Base-by-base conservation (phyloP, 768 basidiomycete genomes). In the Suillus luteus region DNA sequence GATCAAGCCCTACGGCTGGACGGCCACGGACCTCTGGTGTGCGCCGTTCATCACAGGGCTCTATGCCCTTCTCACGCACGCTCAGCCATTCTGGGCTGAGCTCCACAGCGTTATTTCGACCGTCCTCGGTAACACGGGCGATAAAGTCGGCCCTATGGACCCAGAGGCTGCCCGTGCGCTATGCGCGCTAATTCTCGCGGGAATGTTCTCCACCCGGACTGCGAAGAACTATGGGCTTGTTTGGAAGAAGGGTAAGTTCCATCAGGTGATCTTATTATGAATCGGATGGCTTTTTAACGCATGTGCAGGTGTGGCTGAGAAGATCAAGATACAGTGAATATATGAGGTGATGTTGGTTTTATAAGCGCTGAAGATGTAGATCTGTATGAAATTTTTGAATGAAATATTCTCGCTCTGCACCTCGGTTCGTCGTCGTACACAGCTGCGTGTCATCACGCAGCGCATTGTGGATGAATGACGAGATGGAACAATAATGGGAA, bases 1-100 rank as follows among this genome's bases (percentile, higher is more conserved):
- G 73, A 81, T 97, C 7, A 81, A 81, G 61, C 83, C 91, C 0
- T 89, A 89, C 62, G 95, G 95, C 12, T 96, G 95, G 94, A 90
- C 87, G 44, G 86, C 88, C 27, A 83, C 86, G 0, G 95, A 96
- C 72, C 74, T 95, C 33, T 96, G 95, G 94, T 86, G 86, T 75
- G 93, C 95, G 10, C 88, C 92, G 6, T 76, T 88, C 67, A 78
- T 88, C 69, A 93, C 93, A 15, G 90, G 81, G 1, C 72, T 95
- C 12, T 95, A 92, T 71, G 88, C 94, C 61, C 83, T 88, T 61
- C 82, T 95, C 60, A 94, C 93, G 14, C 92, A 95, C 65, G 88
- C 92, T 2, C 93, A 96, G 72, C 91, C 93, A 0, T 90, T 91
- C 75, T 95, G 88, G 89, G 85, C 83, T 0, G 85, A 89, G 31